Conservation (phyloP, 495 filamentous ascomycete species). For the Sordaria brevicollis region DNA sequence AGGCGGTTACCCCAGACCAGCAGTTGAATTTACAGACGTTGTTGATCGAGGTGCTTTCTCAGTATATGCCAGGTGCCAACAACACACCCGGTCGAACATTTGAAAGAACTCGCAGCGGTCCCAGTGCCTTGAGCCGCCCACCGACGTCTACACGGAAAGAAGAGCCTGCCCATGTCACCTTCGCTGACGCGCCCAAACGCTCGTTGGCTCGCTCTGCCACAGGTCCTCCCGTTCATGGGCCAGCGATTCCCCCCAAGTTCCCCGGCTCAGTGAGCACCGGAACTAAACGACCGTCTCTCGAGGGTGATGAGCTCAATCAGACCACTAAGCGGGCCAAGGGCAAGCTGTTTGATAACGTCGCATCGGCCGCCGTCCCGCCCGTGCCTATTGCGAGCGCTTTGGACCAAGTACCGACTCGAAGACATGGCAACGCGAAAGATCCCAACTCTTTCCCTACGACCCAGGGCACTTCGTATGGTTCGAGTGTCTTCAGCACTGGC, state of each 20-base stretch:
- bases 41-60: conserved; percentile 6
- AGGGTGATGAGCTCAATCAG: neutral
- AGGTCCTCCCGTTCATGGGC: neutral
- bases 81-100: neutral
- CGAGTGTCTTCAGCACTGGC: conserved; percentile 17
- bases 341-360: neutral
- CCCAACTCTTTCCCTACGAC: conserved; percentile 4
- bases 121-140: neutral
- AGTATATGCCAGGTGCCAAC: neutral
- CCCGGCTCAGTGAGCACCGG: neutral
- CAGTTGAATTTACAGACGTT: conserved; percentile 9
- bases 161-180: neutral
- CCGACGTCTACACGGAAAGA: neutral
- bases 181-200: neutral
- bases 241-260: neutral
- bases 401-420: conserved; percentile 13
- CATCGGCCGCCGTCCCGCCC: neutral
- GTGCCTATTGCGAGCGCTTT: conserved; percentile 3
- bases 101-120: neutral
- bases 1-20: conserved; percentile 5
- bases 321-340: conserved; percentile 5
- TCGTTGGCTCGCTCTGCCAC: neutral
- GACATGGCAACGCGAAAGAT: neutral
- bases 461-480: conserved; percentile 9
- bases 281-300: conserved; percentile 9